Base-by-base conservation (phyloP, 805 yeast species). In the Cephaloascus fragrans region DNA sequence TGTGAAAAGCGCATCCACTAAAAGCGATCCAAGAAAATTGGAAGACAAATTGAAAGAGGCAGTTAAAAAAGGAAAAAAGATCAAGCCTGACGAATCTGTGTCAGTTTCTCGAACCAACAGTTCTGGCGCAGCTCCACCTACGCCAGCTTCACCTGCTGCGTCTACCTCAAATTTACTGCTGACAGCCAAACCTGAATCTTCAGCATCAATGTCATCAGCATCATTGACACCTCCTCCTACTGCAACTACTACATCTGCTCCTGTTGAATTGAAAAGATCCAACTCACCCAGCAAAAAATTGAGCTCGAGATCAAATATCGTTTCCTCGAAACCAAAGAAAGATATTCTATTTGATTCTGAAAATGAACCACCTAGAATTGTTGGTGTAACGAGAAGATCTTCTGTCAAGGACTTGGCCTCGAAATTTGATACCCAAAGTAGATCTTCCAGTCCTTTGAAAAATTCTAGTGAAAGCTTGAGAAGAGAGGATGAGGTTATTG, bases 211-310 rank as follows among this genome's bases (percentile, higher is more conserved):
- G 18, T 41, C 46, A 2, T 32, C 42, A 2, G 40, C 56, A 1
- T 47, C 4, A 34, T 44, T 10, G 26, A 19, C 19, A 17, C 44
- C 53, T 12, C 28, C 28, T 6, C 6, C 28, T 12, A 23, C 6
- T 23, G 40, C 56, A 1, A 46, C 4, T 34, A 44, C 10, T 23
- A 19, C 19, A 17, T 42, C 53, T 12, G 10, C 28, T 6, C 6
- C 28, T 12, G 12, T 8, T 23, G 38, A 55, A 1, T 55, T 63
- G 26, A 63, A 49, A 39, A 50, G 70, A 42, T 63, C 69, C 1
- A 47, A 55, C 2, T 64, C 70, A 2, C 69, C 70, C 3, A 62
- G 57, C 39, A 66, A 64, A 38, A 62, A 59, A 42, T 58, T 56
- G 28, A n/a, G n/a, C n/a, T 45, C 59, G 34, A 53, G 47, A 32